phyloP scores from a whole-genome alignment of 2,329 filamentous ascomycete genomes.

The Bisporella sp. region DNA sequence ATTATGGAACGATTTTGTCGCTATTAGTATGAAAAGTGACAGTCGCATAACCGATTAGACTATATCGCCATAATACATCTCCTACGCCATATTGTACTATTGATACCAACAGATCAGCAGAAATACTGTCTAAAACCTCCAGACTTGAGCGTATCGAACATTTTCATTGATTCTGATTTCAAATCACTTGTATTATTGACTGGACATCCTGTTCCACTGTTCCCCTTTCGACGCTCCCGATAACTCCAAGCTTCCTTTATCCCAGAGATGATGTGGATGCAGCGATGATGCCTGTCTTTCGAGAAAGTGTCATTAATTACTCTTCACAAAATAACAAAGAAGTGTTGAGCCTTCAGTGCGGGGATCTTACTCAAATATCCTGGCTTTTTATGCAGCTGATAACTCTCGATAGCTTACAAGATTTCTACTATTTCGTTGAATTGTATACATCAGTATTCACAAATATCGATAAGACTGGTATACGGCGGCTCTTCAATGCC shows the following conservation, averaged over 20 bases:
- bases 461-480: constrained; percentile 6
- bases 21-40: constrained; percentile 20
- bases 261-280: constrained; percentile 7
- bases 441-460: constrained; percentile 9
- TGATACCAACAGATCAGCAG: background rate
- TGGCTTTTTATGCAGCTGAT: constrained; percentile 12
- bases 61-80: constrained; percentile 19
- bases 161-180: constrained; percentile 25
- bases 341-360: constrained; percentile 3
- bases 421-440: constrained; percentile 13
- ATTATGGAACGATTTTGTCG: constrained; percentile 13
- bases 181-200: constrained; percentile 27
- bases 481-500: constrained; percentile 8
- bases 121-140: constrained; percentile 13
- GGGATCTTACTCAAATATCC: constrained; percentile 6
- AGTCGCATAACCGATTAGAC: constrained; percentile 17
- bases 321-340: constrained; percentile 1
- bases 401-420: constrained; percentile 12
- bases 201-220: constrained; percentile 24
- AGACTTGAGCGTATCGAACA: constrained; percentile 21
- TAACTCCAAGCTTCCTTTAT: constrained; percentile 9
- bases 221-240: constrained; percentile 18
- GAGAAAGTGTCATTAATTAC: constrained; percentile 3
- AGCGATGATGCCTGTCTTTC: constrained; percentile 6
- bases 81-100: constrained; percentile 21